These are phyloP conservation scores for Leishmania mexicana DNA, from an alignment of 208 protist genomes.

Conservation along the genomic window DNA sequence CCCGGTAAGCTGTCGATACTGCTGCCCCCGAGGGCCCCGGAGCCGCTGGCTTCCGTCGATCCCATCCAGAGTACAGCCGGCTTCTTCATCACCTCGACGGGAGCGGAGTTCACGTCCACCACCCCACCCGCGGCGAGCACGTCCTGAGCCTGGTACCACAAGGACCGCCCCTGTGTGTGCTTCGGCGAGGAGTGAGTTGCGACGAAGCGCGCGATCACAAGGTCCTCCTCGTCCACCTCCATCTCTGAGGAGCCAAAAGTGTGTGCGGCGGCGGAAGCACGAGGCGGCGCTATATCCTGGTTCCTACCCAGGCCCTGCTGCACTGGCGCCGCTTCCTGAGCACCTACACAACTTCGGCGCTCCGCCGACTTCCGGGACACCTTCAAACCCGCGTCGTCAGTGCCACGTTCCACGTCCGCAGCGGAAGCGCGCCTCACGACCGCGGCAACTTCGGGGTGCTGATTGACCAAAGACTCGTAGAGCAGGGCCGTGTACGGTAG, in stretches of 20 bases:
- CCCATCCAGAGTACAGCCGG: neutral
- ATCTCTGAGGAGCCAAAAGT: neutral
- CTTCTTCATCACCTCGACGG: constrained; percentile 42
- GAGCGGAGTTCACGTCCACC: constrained; percentile 80
- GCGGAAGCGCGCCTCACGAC: constrained; percentile 5
- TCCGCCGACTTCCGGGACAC: neutral
- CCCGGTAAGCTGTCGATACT: neutral
- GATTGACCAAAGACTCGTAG: constrained; percentile 23
- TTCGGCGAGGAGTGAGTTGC: constrained; percentile 20
- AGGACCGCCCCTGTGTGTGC: constrained; percentile 9
- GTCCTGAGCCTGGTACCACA: constrained; percentile 77
- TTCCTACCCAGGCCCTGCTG: neutral
- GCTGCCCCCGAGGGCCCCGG: neutral
- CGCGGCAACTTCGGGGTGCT: constrained; percentile 32
- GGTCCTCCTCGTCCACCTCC: constrained; percentile 3
- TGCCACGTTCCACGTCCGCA: neutral
- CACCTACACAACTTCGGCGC: neutral
- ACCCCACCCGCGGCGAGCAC: constrained; percentile 58
- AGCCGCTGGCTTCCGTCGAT: neutral
- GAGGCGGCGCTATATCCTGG: neutral
- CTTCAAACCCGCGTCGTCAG: neutral
- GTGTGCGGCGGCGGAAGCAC: neutral
- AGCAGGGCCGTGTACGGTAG: constrained; percentile 39
- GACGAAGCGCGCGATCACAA: constrained; percentile 9
- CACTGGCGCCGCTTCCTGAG: neutral